Base-by-base conservation (phyloP, 2,329 filamentous ascomycete species). In the Juglanconis oblonga region DNA sequence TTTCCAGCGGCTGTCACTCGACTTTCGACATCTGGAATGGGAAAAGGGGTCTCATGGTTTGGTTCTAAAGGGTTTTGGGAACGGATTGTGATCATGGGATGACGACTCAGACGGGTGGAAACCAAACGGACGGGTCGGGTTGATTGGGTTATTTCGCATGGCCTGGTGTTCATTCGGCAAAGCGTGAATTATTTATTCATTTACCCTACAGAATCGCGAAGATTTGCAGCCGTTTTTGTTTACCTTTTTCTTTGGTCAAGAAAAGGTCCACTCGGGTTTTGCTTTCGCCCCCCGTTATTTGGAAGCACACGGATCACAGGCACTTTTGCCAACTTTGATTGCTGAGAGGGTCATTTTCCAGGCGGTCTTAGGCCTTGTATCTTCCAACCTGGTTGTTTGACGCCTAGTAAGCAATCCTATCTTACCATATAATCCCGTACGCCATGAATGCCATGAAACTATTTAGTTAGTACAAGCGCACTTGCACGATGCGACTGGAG, bases 131-230 rank as follows among this genome's bases (percentile, higher is more conserved):
- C 6, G 24, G 29, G 13, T 33, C n/a, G 29, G 52, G 40, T 10
- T 14, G 24, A 4, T 55, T 55, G 38, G 52, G 10, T 47, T 24
- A 36, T 29, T 4, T 38, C 42, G 53, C 53, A 55, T 55, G 53
- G 53, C 42, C 53, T 55, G 53, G 53, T 55, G 53, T 55, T 55
- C 29, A 38, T 48, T 31, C 14, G 38, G 42, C 29, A 55, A 55
- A 24, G 40, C 42, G 52, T 33, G 42, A 35, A 29, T 33, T 55
- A 10, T 47, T 55, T 45, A 24, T 24, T 24, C 17, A 24, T 35
- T 33, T 24, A 55, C 52, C 14, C 31, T 55, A 6, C 32, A 55
- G 7, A 47, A 54, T 45, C 32, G n/a, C 40, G 32, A 47, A 17
- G 24, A 42, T 44, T 53, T 53, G 38, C 38, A 53, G n/a, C 49